Conservation (phyloP, 768 basidiomycete species). For the Hericium erinaceus region DNA sequence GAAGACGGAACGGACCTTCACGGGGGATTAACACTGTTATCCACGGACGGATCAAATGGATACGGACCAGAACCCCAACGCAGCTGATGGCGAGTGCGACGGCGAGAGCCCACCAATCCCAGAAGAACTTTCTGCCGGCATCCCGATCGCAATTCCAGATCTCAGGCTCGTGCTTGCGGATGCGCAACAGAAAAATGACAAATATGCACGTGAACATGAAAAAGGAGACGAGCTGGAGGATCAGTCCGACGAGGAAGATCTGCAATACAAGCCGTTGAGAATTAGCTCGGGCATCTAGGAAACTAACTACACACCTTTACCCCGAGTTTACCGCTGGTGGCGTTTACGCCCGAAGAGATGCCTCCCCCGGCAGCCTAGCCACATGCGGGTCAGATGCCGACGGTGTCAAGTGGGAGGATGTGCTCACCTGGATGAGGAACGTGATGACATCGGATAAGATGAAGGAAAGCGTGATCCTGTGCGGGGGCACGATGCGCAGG, state of each 20-base stretch:
- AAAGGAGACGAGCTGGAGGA: constrained; percentile 9
- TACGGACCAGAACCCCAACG: constrained; percentile 50
- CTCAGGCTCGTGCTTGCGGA: constrained; percentile 31
- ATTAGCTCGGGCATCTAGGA: background rate
- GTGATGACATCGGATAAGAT: constrained; percentile 55
- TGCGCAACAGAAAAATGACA: constrained; percentile 27
- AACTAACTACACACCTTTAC: constrained; percentile 25
- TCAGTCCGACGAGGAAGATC: constrained; percentile 3
- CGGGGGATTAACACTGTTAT: background rate
- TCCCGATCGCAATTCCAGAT: constrained; percentile 31
- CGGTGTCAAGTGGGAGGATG: background rate
- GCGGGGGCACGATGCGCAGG: constrained; percentile 32
- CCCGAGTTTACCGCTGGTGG: constrained; percentile 18
- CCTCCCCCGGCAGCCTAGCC: constrained; percentile 39
- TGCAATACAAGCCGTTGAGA: background rate
- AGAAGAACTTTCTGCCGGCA: constrained; percentile 31
- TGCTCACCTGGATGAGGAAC: constrained; percentile 51
- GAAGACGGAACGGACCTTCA: constrained; percentile 56
- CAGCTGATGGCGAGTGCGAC: constrained; percentile 44
- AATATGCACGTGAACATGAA: constrained; percentile 26
- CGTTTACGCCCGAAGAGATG: constrained; percentile 33
- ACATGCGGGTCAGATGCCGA: background rate
- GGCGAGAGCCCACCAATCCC: constrained; percentile 52
- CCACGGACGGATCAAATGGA: background rate
- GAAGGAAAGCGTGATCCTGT: constrained; percentile 46